A percentile compares a stretch with the other conserved stretches of the same genome.
These are phyloP conservation scores for Carex arenaria DNA, from an alignment of 202 grass and related monocot genomes.

Conservation along the genomic window DNA sequence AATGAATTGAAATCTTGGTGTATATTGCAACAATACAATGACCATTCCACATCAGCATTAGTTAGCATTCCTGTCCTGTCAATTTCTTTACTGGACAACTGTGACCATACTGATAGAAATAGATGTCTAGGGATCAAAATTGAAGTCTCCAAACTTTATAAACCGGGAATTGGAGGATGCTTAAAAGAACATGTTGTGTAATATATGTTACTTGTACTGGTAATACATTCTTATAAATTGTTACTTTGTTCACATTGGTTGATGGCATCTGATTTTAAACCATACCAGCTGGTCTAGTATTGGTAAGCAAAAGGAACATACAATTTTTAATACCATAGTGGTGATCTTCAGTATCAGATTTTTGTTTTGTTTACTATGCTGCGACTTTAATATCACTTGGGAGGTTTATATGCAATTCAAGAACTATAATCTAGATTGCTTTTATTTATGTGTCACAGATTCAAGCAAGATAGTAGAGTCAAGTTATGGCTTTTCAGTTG, in stretches of 20 bases:
- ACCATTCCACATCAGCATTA: neutral
- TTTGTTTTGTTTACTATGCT: neutral
- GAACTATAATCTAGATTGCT: slow-evolving; percentile 3
- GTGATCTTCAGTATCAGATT: neutral
- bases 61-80: neutral
- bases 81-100: neutral
- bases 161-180: neutral
- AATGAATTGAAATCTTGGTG: neutral
- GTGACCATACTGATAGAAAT: slow-evolving; percentile 6
- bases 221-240: no score
- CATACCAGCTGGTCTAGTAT: no score
- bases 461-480: slow-evolving; percentile 55
- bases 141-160: neutral
- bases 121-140: neutral
- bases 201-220: neutral
- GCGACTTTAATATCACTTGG: neutral
- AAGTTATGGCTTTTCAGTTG: slow-evolving; percentile 82
- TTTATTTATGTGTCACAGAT: slow-evolving; percentile 46
- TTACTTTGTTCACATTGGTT: no score
- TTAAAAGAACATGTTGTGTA: neutral
- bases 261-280: no score
- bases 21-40: neutral
- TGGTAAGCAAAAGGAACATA: no score
- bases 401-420: neutral
- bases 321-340: neutral